These are phyloP conservation scores for Boletus smithii DNA, from an alignment of 1,284 basidiomycete genomes.

Conservation along the genomic window DNA sequence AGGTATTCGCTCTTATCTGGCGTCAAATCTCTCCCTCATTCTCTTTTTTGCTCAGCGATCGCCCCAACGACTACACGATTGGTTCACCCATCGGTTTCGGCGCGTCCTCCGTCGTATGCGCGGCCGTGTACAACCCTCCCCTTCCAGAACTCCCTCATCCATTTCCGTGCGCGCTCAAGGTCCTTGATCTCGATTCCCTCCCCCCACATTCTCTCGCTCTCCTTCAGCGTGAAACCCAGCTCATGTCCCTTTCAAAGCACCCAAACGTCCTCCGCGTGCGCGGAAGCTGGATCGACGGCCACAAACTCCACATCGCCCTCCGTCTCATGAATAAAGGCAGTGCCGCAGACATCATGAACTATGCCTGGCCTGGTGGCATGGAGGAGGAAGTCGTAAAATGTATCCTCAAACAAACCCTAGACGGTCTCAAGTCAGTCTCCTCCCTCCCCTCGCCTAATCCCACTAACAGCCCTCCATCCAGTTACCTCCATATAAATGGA, in stretches of 20 bases:
- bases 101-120: conserved; percentile 82
- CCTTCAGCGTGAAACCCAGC: conserved; percentile 79
- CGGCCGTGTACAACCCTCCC: conserved; percentile 61
- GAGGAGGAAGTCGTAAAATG: conserved; percentile 83
- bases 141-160: conserved; percentile 33
- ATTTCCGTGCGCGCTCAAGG: conserved; percentile 78
- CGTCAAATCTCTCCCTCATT: conserved; percentile 1
- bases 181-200: conserved; percentile 81
- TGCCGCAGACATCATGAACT: conserved; percentile 82
- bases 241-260: conserved; percentile 93
- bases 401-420: conserved; percentile 77
- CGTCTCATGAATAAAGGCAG: conserved; percentile 88
- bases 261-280: conserved; percentile 88
- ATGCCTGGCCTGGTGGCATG: conserved; percentile 82
- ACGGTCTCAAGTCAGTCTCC: conserved; percentile 75
- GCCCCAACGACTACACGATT: conserved; percentile 66
- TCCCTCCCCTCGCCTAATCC: neutral
- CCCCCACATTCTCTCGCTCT: conserved; percentile 64
- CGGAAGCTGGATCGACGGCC: conserved; percentile 82
- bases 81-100: conserved; percentile 80
- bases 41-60: conserved; percentile 47
- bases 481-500: conserved; percentile 84
- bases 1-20: conserved; percentile 53
- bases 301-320: conserved; percentile 82
- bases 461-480: conserved; percentile 27